Base-by-base conservation (phyloP, 495 filamentous ascomycete species). In the Achaetomiella virescens region DNA sequence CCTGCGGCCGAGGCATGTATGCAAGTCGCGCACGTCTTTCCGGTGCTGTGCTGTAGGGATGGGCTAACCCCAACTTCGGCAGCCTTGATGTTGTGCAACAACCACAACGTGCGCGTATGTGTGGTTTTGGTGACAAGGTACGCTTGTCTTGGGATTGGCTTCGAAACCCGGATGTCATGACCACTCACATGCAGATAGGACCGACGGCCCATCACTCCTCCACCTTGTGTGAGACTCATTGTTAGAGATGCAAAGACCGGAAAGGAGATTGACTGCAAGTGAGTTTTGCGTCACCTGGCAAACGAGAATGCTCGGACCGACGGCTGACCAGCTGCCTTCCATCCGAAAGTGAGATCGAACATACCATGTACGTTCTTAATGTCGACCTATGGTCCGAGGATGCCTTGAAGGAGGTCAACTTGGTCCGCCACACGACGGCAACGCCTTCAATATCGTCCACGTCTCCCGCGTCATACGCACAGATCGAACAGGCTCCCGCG, bases 41-140 rank as follows among this genome's bases (percentile, higher is more conserved):
- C 33, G 21, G 33, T 11, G 20, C 3, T 29, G 41, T 56, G 20
- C 3, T 29, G 41, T 56, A 12, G 36, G 22, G 31, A 41, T 35
- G 53, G 15, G 52, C 58, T 64, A 61, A 64, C 49, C 31, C 55
- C 41, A 59, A 9, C 45, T 17, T 38, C 50, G 53, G 72, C 78
- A 88, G 86, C 46, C 78, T 98, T 52, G 77, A 84, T 58, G 88
- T 97, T 52, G 86, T 89, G 51, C 93, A 98, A 72, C 93, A 98
- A 66, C 93, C 93, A 47, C 78, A 90, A 59, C 86, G 93, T 51
- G 93, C 93, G 59, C 88, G 93, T 47, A 98, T 98, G 93, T 98
- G 93, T 76, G 93, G 93, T 2, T 98, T 97, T 76, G 93, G 93
- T 52, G 93, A 98, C 71, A 98, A 98, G 81, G 91, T 95, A 65